Base-by-base conservation (phyloP, 371 early-diverging fungal genomes). In the Saksenaea oblongispora region DNA sequence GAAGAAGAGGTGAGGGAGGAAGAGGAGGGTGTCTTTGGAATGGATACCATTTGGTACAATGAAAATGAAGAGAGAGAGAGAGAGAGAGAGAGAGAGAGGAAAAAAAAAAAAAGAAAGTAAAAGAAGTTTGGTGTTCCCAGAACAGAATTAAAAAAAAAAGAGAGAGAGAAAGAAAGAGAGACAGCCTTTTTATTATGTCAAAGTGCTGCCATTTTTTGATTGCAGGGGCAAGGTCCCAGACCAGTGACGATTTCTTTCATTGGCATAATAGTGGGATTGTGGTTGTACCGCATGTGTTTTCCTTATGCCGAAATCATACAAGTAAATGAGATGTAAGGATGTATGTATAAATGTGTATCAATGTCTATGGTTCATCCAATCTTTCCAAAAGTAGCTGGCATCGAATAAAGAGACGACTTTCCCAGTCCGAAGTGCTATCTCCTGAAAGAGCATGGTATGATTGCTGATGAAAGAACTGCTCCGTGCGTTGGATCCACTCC, bases 351-450 rank as follows among this genome's bases (percentile, higher is more conserved):
- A 18, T 17, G 18, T 34, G 34, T 35, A 31, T 31, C 22, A 10
- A 10, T 47, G 17, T 18, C 51, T 47, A 47, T 3, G 51, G 34
- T 35, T 72, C 72, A n/a, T 72, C 69, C 54, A 72, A 28, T 57
- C 61, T 68, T 42, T 72, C 72, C 34, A 63, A 62, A 31, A 72
- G 54, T 18, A 72, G 41, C 47, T 72, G 72, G 51, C 72, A 72
- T 13, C 71, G 65, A n/a, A 68, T 64, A 42, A 71, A 65, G 28
- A 66, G 17, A 18, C 61, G 55, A 58, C 72, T 71, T 34, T 80
- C 80, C 71, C 75, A 72, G 22, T 75, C 77, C 7, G 71, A 67
- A 59, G 65, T 70, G 17, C 66, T 68, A 15, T 63, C 67, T 18
- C 65, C 62, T 41, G 68, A 65, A 5, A 65, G 61, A 27, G 67